A percentile compares a stretch with the other conserved stretches of the same genome.
phyloP scores from a whole-genome alignment of 1,284 basidiomycete species.

The Fomes fomentarius region DNA sequence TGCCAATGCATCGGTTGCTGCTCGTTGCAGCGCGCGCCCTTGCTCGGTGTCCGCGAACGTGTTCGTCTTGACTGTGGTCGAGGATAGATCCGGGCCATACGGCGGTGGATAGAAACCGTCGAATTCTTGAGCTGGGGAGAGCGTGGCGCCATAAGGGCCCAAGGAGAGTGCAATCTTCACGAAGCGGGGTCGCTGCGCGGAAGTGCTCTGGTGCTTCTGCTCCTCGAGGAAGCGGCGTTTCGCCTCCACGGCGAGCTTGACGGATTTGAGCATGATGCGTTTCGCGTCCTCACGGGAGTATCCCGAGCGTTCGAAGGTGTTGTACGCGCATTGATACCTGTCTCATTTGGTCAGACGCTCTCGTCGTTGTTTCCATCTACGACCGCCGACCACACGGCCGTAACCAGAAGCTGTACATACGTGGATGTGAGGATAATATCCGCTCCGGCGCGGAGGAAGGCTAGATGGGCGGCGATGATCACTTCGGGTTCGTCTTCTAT shows the following conservation, averaged over 20 bases:
- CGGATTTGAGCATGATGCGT: constrained; percentile 55
- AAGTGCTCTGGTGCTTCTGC: not conserved
- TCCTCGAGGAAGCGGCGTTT: constrained; percentile 39
- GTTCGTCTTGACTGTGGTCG: constrained; percentile 41
- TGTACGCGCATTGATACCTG: constrained; percentile 68
- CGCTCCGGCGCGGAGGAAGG: constrained; percentile 65
- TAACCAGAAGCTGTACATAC: constrained; percentile 44
- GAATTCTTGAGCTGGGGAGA: constrained; percentile 74
- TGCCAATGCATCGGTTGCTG: constrained; percentile 56
- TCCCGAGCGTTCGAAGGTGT: constrained; percentile 58
- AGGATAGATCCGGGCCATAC: constrained; percentile 60
- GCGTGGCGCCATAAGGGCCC: constrained; percentile 75
- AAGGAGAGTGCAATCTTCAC: constrained; percentile 67
- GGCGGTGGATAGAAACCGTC: constrained; percentile 76
- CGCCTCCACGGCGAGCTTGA: constrained; percentile 56
- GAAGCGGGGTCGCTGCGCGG: not conserved
- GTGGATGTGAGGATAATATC: constrained; percentile 63
- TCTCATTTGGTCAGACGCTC: not conserved
- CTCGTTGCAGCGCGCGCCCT: constrained; percentile 30
- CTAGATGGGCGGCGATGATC: constrained; percentile 59
- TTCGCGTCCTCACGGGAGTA: constrained; percentile 48
- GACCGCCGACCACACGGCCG: too few relatives aligned
- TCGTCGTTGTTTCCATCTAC: not conserved
- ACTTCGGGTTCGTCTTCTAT: constrained; percentile 53
- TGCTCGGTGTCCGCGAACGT: constrained; percentile 42